Evolutionary conservation across 768 basidiomycete genomes (phyloP), one percentile per base, ranked within the genome.

Genomic region (Pisolithus tinctorius): DNA sequence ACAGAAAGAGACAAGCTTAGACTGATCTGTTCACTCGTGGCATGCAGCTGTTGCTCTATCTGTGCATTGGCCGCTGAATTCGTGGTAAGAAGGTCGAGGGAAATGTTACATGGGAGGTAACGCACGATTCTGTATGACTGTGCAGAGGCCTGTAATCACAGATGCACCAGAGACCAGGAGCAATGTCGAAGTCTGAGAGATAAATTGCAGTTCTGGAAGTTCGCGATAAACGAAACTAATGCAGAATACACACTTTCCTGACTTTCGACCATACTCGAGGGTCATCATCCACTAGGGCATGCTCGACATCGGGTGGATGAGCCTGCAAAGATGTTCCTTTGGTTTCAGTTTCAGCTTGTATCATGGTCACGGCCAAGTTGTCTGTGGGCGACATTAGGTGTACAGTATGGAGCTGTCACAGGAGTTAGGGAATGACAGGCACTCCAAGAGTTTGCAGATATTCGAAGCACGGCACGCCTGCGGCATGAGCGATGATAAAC

Each of bases 1-100:
- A 90, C 85, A 64, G 83, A 90, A 13, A 88, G 53, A 0, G 88
- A 84, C 17, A 90, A 65, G 52, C 77, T 84, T 61, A 81, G 70
- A 44, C 86, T 84, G 52, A 93, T 83, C 50, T 86, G 72, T 1
- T 74, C 68, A 30, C 76, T 70, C 0, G 79, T 80, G 3, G 87
- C 81, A 31, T 78, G 76, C 20, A 93, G 70, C 10, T 86, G 73
- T 4, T 63, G 58, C 58, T 86, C 74, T 65, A 89, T 84, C 50
- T 81, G 69, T 23, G 77, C 67, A 27, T 88, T 84, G 4, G 86
- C 81, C 27, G 88, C 87, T 90, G 50, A 6, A 11, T 4, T 34
- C 29, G 3, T 25, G 6, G 13, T 10, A 6, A 39, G 59, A n/a
- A 57, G 31, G 29, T 2, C 11, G 13, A 0, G 8, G 1, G 10